Percentiles rank a stretch among this genome's conserved stretches.
Evolutionary conservation across 495 filamentous ascomycete species (phyloP).

Genomic region (Lasiosphaeria miniovina): DNA sequence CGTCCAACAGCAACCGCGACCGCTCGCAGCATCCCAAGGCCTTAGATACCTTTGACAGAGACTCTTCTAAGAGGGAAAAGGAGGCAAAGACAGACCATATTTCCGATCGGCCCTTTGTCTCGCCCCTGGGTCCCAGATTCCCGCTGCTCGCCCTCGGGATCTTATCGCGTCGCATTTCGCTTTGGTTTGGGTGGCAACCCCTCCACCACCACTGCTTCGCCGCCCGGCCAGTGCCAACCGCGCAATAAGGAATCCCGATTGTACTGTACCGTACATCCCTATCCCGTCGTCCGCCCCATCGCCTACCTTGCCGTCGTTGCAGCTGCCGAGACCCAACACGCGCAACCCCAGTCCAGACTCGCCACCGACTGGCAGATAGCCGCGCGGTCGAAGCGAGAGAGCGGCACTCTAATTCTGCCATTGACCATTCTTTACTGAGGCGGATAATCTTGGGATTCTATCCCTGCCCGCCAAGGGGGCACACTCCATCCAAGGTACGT

Average conservation of each 20-base stretch:
- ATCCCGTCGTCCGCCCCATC: conserved; percentile 1
- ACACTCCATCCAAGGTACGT: too few relatives aligned
- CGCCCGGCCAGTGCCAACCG: not conserved
- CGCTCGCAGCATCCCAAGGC: not conserved
- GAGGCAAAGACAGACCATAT: not conserved
- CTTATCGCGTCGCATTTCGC: conserved; percentile 22
- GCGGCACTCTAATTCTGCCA: not conserved
- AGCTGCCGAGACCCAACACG: not conserved
- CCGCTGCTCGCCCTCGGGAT: not conserved
- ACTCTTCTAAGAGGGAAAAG: too few relatives aligned
- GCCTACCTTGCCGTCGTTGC: not conserved
- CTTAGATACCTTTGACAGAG: conserved; percentile 5
- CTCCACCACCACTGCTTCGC: conserved; percentile 3
- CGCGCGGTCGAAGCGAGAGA: not conserved
- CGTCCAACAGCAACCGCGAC: not conserved
- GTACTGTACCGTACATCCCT: not conserved
- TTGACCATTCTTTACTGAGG: not conserved
- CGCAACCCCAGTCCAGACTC: not conserved
- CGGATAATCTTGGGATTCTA: not conserved
- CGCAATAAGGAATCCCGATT: not conserved
- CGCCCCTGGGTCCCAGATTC: conserved; percentile 5
- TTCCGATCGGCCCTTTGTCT: conserved; percentile 8
- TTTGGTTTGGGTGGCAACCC: conserved; percentile 8
- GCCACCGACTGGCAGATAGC: not conserved
- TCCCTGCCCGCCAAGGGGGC: too few relatives aligned